Evolutionary conservation across 805 yeast genomes (phyloP), one percentile per base, ranked within the genome.

Genomic region (Candida sanyiensis): DNA sequence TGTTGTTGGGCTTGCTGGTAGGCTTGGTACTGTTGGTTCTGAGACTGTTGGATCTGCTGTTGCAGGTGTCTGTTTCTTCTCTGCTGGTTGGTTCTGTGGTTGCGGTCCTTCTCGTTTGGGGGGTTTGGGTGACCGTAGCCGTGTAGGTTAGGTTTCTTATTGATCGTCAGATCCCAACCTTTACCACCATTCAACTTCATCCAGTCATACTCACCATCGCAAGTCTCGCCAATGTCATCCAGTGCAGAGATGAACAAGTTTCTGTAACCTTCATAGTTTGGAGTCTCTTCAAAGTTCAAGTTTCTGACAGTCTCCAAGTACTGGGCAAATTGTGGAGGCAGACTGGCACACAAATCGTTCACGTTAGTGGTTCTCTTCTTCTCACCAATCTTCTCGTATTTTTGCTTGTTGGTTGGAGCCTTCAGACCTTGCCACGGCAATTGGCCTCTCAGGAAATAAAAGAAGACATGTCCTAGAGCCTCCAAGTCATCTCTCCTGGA

Each of bases 341-440:
- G 70, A 18, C 77, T 78, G 35, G 70, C 71, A 51, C 85, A 73
- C 42, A 67, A 54, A 35, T 78, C 80, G 33, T 66, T 68, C 7
- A 83, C 76, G 11, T 79, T 72, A 2, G 88, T 77, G 12, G 80
- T 70, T 55, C 81, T 80, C 59, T 84, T 84, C 52, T 82, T 82
- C 48, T 82, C 83, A 21, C 93, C 93, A 58, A 84, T 84, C 56
- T 83, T 83, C 59, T 84, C 93, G 57, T 83, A 83, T 58, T 83
- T 83, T 48, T 77, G 73, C 58, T 84, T 83, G 58, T 83, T 83
- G n/a, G 86, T 83, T 43, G 87, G 87, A 2, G 90, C 93, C 61
- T 83, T 83, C 44, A 83, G 64, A n/a, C 94, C 94, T 63, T 83
- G 94, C 94, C 94, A 83, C 33, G 94, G 94, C 56, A 83, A 69